Evolutionary conservation across 768 basidiomycete genomes (phyloP).

Genomic region (Hebeloma cylindrosporum): DNA sequence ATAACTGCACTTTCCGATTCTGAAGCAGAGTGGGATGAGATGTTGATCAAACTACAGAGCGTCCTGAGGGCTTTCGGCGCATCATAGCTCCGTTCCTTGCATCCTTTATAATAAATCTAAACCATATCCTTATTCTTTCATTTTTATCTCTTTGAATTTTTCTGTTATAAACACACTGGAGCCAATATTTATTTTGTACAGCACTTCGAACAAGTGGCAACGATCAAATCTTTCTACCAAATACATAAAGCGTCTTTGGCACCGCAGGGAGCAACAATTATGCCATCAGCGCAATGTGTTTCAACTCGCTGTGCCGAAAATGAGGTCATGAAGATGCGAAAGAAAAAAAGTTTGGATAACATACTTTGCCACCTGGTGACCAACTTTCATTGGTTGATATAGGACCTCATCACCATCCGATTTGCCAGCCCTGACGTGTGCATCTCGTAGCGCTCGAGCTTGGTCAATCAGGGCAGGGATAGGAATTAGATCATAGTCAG

Average conservation of each 20-base stretch:
- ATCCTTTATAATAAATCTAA: conserved; percentile 7
- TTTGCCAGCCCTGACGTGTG: conserved; percentile 37
- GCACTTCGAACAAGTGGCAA: too few species aligned
- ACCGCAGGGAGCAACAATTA: conserved; percentile 32
- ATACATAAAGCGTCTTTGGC: conserved; percentile 37
- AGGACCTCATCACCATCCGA: conserved; percentile 40
- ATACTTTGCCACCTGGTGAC: conserved; percentile 84
- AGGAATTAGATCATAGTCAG: conserved; percentile 75
- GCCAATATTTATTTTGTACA: too few species aligned
- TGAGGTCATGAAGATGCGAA: conserved; percentile 5
- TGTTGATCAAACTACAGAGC: conserved; percentile 81
- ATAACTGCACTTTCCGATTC: conserved; percentile 91
- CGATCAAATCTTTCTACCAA: too few species aligned
- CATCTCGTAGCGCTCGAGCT: conserved; percentile 44
- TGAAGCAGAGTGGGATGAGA: conserved; percentile 92
- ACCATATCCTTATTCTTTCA: neutral
- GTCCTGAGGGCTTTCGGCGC: conserved; percentile 65
- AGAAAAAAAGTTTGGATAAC: conserved; percentile 20
- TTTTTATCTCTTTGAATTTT: conserved; percentile 6
- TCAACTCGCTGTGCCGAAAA: conserved; percentile 59
- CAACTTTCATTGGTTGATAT: conserved; percentile 82
- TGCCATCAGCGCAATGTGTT: conserved; percentile 78
- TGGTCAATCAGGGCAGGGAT: conserved; percentile 53
- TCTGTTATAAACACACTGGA: conserved; percentile 4
- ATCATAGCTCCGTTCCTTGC: conserved; percentile 22